phyloP scores from a whole-genome alignment of 176 grass and related monocot genomes.

The Elymus sibiricus region DNA sequence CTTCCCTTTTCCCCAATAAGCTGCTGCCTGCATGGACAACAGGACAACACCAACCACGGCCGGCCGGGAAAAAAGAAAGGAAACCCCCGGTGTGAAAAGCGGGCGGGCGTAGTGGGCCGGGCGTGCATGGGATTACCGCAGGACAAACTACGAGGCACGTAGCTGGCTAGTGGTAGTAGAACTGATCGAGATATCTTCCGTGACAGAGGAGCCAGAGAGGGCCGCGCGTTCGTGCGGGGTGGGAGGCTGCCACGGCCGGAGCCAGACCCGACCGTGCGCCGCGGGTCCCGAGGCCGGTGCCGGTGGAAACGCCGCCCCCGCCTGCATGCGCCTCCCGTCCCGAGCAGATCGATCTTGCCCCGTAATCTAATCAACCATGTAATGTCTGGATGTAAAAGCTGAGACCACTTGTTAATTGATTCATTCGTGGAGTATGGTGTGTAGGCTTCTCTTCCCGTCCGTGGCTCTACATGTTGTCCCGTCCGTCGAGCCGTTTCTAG shows the following conservation, averaged over 20 bases:
- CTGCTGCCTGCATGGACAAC: not conserved
- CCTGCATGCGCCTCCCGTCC: constrained; percentile 24
- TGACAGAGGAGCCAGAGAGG: not conserved
- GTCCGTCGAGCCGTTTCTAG: constrained; percentile 45
- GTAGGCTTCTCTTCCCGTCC: not conserved
- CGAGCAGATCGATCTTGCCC: constrained; percentile 6
- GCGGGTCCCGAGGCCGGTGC: constrained; percentile 46
- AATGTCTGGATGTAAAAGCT: constrained; percentile 37
- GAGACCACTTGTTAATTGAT: not conserved
- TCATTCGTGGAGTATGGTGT: not conserved
- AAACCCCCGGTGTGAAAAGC: constrained; percentile 33
- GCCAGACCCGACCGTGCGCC: constrained; percentile 41
- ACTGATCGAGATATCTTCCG: not conserved
- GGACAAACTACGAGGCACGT: constrained; percentile 27
- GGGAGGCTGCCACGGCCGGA: constrained; percentile 22
- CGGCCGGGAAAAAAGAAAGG: not conserved
- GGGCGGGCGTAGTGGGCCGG: not conserved
- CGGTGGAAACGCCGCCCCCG: constrained; percentile 37
- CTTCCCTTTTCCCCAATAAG: not conserved
- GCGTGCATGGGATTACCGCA: constrained; percentile 10
- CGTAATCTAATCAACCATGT: not conserved
- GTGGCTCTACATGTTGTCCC: constrained; percentile 31
- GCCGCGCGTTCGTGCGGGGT: not conserved
- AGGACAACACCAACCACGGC: not conserved
- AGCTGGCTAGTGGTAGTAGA: not conserved